These are phyloP conservation scores for Gossypium thurberi DNA, from an alignment of 345 rosid species.

Conservation along the genomic window DNA sequence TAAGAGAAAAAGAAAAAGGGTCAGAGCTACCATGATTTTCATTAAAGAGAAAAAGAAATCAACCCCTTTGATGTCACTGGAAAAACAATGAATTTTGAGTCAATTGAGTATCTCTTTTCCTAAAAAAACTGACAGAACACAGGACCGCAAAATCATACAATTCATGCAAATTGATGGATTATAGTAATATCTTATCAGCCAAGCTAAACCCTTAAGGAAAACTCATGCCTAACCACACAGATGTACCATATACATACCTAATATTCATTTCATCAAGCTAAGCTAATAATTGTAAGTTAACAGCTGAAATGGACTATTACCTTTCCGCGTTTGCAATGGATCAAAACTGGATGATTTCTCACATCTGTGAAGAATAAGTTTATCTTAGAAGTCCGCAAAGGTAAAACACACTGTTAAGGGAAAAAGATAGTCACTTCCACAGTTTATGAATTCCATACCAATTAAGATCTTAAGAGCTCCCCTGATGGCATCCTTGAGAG, in stretches of 20 bases:
- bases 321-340: slow-evolving; percentile 89
- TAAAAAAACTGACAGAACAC: too few species aligned
- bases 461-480: slow-evolving; percentile 56
- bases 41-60: not conserved
- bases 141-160: too few species aligned
- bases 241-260: not conserved
- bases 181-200: too few species aligned
- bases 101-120: too few species aligned
- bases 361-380: slow-evolving; percentile 46
- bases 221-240: not conserved
- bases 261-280: not conserved
- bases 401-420: not conserved
- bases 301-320: slow-evolving; percentile 21
- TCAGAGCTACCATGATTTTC: not conserved
- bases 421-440: not conserved
- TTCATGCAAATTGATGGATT: too few species aligned
- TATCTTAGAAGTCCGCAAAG: not conserved
- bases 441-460: slow-evolving; percentile 35
- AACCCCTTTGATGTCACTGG: too few species aligned
- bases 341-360: slow-evolving; percentile 72
- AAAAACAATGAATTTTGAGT: too few species aligned
- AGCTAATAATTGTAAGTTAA: not conserved
- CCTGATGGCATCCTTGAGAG: slow-evolving; percentile 48
- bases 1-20: not conserved
- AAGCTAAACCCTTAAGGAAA: too few species aligned